Evolutionary conservation across 2,329 filamentous ascomycete species (phyloP), one percentile per base, ranked within the genome.

Genomic region (Claviceps fusiformis): DNA sequence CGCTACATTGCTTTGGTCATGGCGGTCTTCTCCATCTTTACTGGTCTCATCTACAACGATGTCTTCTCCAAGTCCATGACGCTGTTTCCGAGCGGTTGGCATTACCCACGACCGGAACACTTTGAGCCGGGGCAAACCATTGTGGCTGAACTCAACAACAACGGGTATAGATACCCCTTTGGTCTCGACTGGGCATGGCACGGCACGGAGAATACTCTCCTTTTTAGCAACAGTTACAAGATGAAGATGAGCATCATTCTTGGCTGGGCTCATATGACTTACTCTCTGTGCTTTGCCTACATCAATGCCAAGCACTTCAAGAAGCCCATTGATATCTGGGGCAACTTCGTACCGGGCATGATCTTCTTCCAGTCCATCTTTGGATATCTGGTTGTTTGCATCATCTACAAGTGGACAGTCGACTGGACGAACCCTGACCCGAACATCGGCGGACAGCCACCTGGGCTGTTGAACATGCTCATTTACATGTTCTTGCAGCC

Each of bases 311-410:
- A 85, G 56, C 89, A 96, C 72, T 98, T 97, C 79, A 92, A 91
- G 76, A 88, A 85, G 60, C 88, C 88, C 50, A 89, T 97, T 62
- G 95, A 98, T 65, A 91, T 98, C 63, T 95, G 88, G 83, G 93
- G 89, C 61, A 97, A 97, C 73, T 98, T 98, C 66, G 74, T 98
- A 50, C 93, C 93, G 7, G 92, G 93, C 53, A 95, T 98, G 92
- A 90, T 98, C 65, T 98, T 98, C 76, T 97, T 98, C 82, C 95
- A 98, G 75, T 84, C 89, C 60, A 98, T 98, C 68, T 98, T 98
- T 62, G 93, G 93, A 53, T 98, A 98, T 68, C 81, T 98, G 19
- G 88, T 95, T 50, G 76, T 96, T 66, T 89, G 88, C 65, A 96
- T 98, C 66, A 74, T 98, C 63, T 97, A 95, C 79, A 98, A 98